These are phyloP conservation scores for Wilcoxina mikolae DNA, from an alignment of 495 filamentous ascomycete genomes.

Conservation along the genomic window DNA sequence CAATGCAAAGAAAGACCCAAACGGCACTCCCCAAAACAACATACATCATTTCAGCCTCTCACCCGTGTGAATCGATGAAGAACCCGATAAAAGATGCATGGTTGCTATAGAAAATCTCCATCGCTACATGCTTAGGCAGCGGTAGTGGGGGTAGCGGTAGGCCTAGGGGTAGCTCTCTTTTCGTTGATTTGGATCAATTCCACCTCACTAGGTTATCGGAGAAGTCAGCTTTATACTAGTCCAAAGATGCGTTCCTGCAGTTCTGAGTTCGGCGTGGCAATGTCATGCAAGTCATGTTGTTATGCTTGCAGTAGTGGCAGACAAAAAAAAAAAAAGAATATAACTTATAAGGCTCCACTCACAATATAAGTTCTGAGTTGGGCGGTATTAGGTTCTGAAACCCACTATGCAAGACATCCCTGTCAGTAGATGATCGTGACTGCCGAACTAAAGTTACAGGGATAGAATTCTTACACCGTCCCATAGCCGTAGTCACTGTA, in stretches of 20 bases:
- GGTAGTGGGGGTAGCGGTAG: no score
- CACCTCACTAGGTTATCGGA: background rate
- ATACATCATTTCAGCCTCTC: no score
- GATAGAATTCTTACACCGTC: conserved; percentile 34
- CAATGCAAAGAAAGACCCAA: no score
- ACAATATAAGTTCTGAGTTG: conserved; percentile 33
- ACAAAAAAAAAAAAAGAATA: conserved; percentile 1
- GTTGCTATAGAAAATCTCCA: no score
- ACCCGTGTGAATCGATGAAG: no score
- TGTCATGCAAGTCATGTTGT: conserved; percentile 10
- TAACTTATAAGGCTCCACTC: conserved; percentile 14
- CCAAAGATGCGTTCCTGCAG: conserved; percentile 7
- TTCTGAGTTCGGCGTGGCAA: conserved; percentile 3
- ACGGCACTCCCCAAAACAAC: no score
- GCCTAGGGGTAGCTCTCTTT: no score
- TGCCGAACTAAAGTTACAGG: conserved; percentile 7
- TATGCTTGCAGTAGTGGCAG: background rate
- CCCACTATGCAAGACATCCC: conserved; percentile 28
- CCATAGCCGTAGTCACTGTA: conserved; percentile 51
- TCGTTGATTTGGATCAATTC: conserved; percentile 15
- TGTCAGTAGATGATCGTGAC: conserved; percentile 16
- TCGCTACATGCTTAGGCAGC: no score
- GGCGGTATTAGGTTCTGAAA: conserved; percentile 34
- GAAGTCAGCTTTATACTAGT: background rate
- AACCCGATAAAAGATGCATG: no score